Base-by-base conservation (phyloP, 495 filamentous ascomycete genomes). In the Wilcoxina mikolae region DNA sequence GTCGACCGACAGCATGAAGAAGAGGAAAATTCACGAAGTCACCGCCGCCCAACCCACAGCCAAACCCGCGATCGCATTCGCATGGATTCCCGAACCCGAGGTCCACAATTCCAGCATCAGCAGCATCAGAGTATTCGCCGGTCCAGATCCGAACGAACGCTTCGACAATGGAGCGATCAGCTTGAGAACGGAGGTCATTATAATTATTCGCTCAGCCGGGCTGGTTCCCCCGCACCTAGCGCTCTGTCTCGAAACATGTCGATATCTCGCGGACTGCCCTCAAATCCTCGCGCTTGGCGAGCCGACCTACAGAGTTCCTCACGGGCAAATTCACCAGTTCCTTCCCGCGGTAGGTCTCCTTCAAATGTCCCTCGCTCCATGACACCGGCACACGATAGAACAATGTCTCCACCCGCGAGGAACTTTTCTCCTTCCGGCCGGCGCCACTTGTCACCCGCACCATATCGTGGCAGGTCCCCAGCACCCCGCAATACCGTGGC, bases 241-340 rank as follows among this genome's bases (percentile, higher is more conserved):
- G 10, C 54, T 58, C 50, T 57, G 25, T 55, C 58, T 9, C 58
- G 59, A 38, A 53, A 62, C 25, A 11, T 56, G 22, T 65, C 59
- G 18, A 46, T 60, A n/a, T 22, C 43, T 20, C 56, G 58, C 29
- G 64, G 64, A 15, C 60, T 66, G 26, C 64, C 64, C 45, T 55
- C 64, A 22, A 66, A 57, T 23, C 64, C 64, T 27, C 56, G 51
- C 27, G 63, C 60, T 17, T 66, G 64, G 64, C 67, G 61, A 45
- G 62, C 49, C 26, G 62, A 60, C 23, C 58, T 65, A 39, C 56
- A 58, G n/a, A 25, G 28, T 25, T 23, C 15, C 45, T 64, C 61
- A 20, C 61, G 62, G 2, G 28, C 50, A n/a, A 53, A 44, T 11
- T 66, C 58, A 43, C 64, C 56, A 15, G 62, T 10, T 23, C 56